Base-by-base conservation (phyloP, 805 yeast genomes). In the Lipomyces spencermartinsiae region DNA sequence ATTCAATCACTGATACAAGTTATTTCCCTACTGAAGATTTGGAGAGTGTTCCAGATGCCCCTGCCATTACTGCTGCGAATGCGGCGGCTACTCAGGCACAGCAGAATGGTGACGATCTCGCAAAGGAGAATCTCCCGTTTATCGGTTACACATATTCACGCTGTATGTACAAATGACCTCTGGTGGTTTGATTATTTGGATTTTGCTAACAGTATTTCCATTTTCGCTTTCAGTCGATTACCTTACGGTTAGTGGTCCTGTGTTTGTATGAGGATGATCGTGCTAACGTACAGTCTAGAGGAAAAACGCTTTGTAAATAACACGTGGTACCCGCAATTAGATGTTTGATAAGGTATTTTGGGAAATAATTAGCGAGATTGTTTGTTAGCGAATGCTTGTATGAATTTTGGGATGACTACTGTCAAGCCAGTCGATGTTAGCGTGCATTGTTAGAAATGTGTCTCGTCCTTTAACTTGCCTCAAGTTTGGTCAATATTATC, bases 11-110 rank as follows among this genome's bases (percentile, higher is more conserved):
- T 5, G 99, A 95, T 78, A 95, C 99, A 0, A 85, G 98, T 74
- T 94, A 94, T 83, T 95, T 95, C 92, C 98, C 99, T 55, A 92
- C 97, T 1, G 98, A 94, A 78, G 99, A 94, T 77, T 83, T 94
- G 75, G 97, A 94, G 78, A 92, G 91, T 75, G 93, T 94, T 62
- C 97, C 98, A 1, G 98, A 93, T 75, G 87, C 92, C 53, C 73
- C 75, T 14, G 73, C 66, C 43, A 72, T 73, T 29, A 53, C 65
- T 1, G 63, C 74, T n/a, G 75, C 70, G 10, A 69, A 63, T 39
- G 67, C 63, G 19, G 68, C 63, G 34, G 73, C 61, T 9, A 56
- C 59, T 9, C 61, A 62, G 39, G 59, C 59, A 49, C 59, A 34
- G 29, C 61, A 59, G n/a, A 39, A 55, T 49, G 55, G 62, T 29